Base-by-base conservation (phyloP, 495 filamentous ascomycete species). In the Achaetomiella virescens region DNA sequence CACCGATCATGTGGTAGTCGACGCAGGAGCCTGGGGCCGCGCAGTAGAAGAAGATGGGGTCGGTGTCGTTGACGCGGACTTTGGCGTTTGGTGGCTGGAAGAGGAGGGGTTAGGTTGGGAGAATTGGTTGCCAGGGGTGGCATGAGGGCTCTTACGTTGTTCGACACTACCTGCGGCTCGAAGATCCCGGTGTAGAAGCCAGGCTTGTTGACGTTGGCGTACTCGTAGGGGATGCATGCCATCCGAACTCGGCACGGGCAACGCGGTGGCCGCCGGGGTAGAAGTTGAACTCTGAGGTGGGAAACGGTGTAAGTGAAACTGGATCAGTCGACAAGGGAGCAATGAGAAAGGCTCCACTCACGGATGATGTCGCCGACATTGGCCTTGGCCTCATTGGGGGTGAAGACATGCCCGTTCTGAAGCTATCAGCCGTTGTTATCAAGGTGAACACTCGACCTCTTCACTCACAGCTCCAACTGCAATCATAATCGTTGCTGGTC, bases 31-130 rank as follows among this genome's bases (percentile, higher is more conserved):
- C 55, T 40, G 75, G 71, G 2, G 80, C 78, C 1, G 70, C 66
- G 67, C 82, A 85, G 67, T 87, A 86, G 69, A 75, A 84, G 64
- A 82, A 85, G 29, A 83, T 74, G 4, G 82, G 80, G 6, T 72
- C 59, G 0, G 81, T 84, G 63, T 77, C 72, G 60, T 84, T 84
- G 61, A 86, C 70, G 6, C 59, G 65, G 14, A 84, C 51, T 40
- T 67, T 66, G 67, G 70, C 85, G 22, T 54, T 62, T 36, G 77
- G 78, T 12, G 68, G 72, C 74, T 84, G 43, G 15, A 29, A 48
- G 18, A 11, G 21, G 31, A 49, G 31, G 31, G 38, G 1, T 31
- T 14, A 20, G 12, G 9, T 41, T 31, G 27, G 27, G 4, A 9
- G 4, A 31, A 31, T 31, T 9, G 20, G 12, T 1, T 3, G 36